Evolutionary conservation across 441 rosid genomes (phyloP).

Genomic region (Iberis amara): DNA sequence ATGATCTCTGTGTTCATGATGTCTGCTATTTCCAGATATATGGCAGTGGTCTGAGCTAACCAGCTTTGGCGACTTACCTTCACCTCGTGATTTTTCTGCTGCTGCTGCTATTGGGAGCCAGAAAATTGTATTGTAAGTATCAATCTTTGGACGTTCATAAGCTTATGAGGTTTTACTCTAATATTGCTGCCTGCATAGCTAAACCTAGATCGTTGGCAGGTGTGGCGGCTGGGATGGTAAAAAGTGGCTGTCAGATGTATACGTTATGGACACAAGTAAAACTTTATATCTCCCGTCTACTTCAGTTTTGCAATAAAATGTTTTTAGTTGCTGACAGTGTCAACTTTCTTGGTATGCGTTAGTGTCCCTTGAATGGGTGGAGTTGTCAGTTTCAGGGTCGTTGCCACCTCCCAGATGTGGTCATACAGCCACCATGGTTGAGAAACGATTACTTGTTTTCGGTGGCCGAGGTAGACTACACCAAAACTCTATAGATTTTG

Average conservation of each 20-base stretch:
- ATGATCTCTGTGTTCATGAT: conserved; percentile 9
- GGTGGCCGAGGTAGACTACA: conserved; percentile 83
- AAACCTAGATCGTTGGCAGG: conserved; percentile 45
- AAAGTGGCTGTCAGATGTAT: conserved; percentile 96
- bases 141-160: conserved; percentile 19
- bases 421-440: conserved; percentile 94
- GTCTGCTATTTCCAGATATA: conserved; percentile 52
- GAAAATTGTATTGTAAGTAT: conserved; percentile 80
- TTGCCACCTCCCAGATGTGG: conserved; percentile 97
- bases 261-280: conserved; percentile 90
- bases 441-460: conserved; percentile 86
- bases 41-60: conserved; percentile 99
- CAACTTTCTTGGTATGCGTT: conserved; percentile 29
- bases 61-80: conserved; percentile 88
- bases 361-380: conserved; percentile 98
- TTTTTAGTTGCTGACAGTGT: conserved; percentile 11
- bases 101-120: conserved; percentile 82
- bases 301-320: conserved; percentile 1
- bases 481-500: conserved; percentile 3
- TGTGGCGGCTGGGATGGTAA: conserved; percentile 99
- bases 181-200: conserved; percentile 15
- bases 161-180: background rate
- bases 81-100: conserved; percentile 90
- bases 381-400: conserved; percentile 73
- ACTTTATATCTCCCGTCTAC: conserved; percentile 19